Percentiles rank a stretch among this genome's conserved stretches.
These are phyloP conservation scores for Phyllosticta citribraziliensis DNA, from an alignment of 2,329 filamentous ascomycete genomes.

Conservation along the genomic window DNA sequence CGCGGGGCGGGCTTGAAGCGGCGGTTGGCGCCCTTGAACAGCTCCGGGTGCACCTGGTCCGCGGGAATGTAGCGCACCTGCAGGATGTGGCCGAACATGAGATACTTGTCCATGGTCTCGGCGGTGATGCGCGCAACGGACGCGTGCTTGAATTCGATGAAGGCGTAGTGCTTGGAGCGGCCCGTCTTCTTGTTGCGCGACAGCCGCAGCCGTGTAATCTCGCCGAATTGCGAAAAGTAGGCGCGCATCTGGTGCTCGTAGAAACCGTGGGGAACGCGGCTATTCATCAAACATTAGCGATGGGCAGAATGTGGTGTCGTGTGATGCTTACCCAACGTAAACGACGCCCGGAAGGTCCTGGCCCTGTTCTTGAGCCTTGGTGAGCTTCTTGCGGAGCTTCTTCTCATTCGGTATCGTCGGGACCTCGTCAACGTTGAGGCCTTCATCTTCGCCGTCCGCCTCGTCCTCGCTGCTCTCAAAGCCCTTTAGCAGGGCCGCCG, in stretches of 20 bases:
- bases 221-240: constrained; percentile 90
- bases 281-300: constrained; percentile 17
- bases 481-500: constrained; percentile 41
- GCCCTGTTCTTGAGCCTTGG: constrained; percentile 36
- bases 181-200: constrained; percentile 90
- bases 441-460: constrained; percentile 29
- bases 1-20: constrained; percentile 83
- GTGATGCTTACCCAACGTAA: constrained; percentile 58
- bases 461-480: constrained; percentile 40
- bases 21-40: constrained; percentile 85
- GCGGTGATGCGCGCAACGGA: constrained; percentile 86
- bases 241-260: constrained; percentile 91
- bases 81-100: constrained; percentile 87
- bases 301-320: neutral
- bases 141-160: constrained; percentile 71
- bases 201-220: constrained; percentile 67
- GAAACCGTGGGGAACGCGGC: constrained; percentile 86
- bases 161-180: constrained; percentile 85
- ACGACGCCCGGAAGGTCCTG: constrained; percentile 62
- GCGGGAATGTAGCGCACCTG: constrained; percentile 72
- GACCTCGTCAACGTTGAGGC: constrained; percentile 27
- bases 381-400: constrained; percentile 32
- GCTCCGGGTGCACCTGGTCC: constrained; percentile 66
- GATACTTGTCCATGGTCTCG: constrained; percentile 95
- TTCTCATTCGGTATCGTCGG: constrained; percentile 23